These are phyloP conservation scores for Beauveria bassiana DNA, from an alignment of 2,329 filamentous ascomycete species.

Conservation along the genomic window DNA sequence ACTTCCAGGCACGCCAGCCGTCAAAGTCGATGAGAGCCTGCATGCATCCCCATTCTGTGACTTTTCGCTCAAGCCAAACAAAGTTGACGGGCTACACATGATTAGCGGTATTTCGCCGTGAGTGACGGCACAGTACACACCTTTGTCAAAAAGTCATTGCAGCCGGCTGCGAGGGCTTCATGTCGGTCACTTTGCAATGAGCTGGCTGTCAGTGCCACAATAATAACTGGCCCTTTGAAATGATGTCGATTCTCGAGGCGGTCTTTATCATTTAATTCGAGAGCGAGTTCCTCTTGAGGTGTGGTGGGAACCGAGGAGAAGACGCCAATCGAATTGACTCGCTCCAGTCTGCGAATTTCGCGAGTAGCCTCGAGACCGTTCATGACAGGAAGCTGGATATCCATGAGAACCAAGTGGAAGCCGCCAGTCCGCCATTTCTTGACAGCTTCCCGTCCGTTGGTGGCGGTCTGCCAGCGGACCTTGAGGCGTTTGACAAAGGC, in stretches of 20 bases:
- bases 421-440: slow-evolving; percentile 88
- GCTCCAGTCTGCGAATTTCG: slow-evolving; percentile 84
- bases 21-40: slow-evolving; percentile 98
- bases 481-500: slow-evolving; percentile 94
- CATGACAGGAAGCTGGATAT: slow-evolving; percentile 96
- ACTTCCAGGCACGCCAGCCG: slow-evolving; percentile 96
- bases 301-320: slow-evolving; percentile 64
- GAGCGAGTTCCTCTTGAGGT: slow-evolving; percentile 35
- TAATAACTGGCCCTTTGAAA: slow-evolving; percentile 96
- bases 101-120: not conserved
- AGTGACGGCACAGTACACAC: slow-evolving; percentile 39
- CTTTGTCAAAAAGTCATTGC: slow-evolving; percentile 98
- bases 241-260: slow-evolving; percentile 58
- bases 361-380: slow-evolving; percentile 90
- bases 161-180: slow-evolving; percentile 88
- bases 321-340: slow-evolving; percentile 86
- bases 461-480: slow-evolving; percentile 93
- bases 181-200: slow-evolving; percentile 92
- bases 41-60: slow-evolving; percentile 99
- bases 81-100: slow-evolving; percentile 80
- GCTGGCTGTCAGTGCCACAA: slow-evolving; percentile 91
- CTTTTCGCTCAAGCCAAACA: slow-evolving; percentile 93
- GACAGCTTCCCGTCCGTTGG: slow-evolving; percentile 89
- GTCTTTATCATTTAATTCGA: slow-evolving; percentile 55
- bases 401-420: slow-evolving; percentile 95